Base-by-base conservation (phyloP, 345 rosid genomes). In the Pelargonium nanum region DNA sequence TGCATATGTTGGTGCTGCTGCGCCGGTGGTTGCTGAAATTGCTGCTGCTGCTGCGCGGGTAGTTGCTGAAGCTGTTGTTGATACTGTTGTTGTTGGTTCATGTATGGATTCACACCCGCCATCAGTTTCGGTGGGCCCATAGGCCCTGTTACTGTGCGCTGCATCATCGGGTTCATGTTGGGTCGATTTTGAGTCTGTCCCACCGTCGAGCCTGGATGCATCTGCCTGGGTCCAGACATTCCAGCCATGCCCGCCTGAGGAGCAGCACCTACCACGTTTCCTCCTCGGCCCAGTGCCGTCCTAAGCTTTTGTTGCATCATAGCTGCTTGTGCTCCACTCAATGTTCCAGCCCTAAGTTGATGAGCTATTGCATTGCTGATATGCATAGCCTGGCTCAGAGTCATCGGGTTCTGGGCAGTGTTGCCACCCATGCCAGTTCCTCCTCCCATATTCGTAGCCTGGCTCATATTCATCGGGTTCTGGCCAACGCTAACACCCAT, bases 51-150 rank as follows among this genome's bases (percentile, higher is more conserved):
- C 2, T 70, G 78, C 68, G 66, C 61, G 28, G 78, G 88, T 52
- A 55, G 77, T 5, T 68, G 77, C 9, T 70, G 78, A 25, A 66
- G 78, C 51, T 72, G 73, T 45, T 68, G 74, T 32, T 72, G 77
- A 51, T 44, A 63, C 57, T 72, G 73, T 60, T 79, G 90, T 56
- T 82, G 89, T 52, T 67, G 91, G 69, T 80, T 87, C 86, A 80
- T 75, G 70, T 78, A 87, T 12, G 25, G 58, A 64, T 77, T 81
- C 85, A 83, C 74, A 57, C 88, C 89, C 12, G 81, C 52, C 79
- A 77, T 87, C 80, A 78, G 50, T 70, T 88, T 94, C 44, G 96
- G 92, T 13, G 97, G 98, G 60, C 88, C 98, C 98, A 92, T 87
- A 24, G 81, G 76, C 59, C 81, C 96, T 12, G 10, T 30, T 72